phyloP scores from a whole-genome alignment of 2,329 filamentous ascomycete species.

The Polychaeton citri region DNA sequence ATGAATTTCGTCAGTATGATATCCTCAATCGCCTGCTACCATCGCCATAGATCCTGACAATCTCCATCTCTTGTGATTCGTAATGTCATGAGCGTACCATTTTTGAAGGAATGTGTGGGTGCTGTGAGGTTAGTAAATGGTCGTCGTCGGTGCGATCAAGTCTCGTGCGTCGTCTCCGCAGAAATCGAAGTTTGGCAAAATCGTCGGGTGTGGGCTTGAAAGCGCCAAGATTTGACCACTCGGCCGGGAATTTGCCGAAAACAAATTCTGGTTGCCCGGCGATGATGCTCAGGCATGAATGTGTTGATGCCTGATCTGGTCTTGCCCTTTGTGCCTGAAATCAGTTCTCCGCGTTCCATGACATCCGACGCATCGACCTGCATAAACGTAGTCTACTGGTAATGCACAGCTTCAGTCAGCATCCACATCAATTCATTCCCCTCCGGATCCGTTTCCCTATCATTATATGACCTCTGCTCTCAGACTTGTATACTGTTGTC shows the following conservation, averaged over 20 bases:
- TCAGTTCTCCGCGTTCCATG: no score
- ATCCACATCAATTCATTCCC: no score
- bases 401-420: no score
- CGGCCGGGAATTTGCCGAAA: background rate
- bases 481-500: no score
- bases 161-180: background rate
- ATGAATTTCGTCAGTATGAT: background rate
- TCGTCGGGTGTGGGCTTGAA: background rate
- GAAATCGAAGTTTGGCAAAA: background rate
- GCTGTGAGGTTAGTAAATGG: background rate
- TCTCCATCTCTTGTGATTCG: background rate
- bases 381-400: no score
- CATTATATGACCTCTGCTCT: no score
- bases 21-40: background rate
- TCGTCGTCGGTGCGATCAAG: slow-evolving; percentile 1
- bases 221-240: background rate
- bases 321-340: no score
- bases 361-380: no score
- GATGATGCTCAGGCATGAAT: no score
- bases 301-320: no score
- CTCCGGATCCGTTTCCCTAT: no score
- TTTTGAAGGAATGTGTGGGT: background rate
- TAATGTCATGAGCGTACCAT: background rate
- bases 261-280: no score
- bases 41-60: background rate